Conservation (phyloP, 1,139 yeast genomes). For the Hyphopichia pseudoburtonii region DNA sequence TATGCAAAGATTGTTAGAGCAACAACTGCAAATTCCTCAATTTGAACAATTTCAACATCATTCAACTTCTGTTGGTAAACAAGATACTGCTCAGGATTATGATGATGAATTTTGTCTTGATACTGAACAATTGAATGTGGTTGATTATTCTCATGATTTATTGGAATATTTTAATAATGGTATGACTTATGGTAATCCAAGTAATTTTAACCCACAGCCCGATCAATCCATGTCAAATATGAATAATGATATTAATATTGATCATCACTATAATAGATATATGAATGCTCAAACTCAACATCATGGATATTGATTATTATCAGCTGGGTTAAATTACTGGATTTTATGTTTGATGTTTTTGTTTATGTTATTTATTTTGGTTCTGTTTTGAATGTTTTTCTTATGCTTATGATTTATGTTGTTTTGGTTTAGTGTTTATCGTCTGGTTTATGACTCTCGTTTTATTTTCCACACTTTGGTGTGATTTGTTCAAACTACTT, state of each 20-base stretch:
- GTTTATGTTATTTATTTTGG: too few relatives aligned
- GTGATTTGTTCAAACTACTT: too few relatives aligned
- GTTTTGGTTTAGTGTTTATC: too few relatives aligned
- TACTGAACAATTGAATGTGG: constrained; percentile 38
- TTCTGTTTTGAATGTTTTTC: not conserved
- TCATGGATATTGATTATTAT: not conserved
- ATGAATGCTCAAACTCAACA: constrained; percentile 2
- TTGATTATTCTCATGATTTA: constrained; percentile 3
- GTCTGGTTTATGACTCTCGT: too few relatives aligned
- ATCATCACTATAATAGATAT: not conserved
- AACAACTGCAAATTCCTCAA: constrained; percentile 5
- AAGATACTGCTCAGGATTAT: constrained; percentile 28
- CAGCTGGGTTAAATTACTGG: not conserved
- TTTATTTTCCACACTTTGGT: too few relatives aligned
- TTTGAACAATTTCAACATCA: constrained; percentile 8
- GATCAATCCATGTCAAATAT: not conserved
- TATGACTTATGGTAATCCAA: not conserved
- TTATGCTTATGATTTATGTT: too few relatives aligned
- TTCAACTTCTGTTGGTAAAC: not conserved
- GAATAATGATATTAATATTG: not conserved
- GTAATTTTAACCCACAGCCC: not conserved
- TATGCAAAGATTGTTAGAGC: constrained; percentile 1
- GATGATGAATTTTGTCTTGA: constrained; percentile 50
- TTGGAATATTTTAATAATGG: constrained; percentile 1
- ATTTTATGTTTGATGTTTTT: too few relatives aligned